Evolutionary conservation across 805 yeast species (phyloP), one percentile per base, ranked within the genome.

Genomic region (Candida oleophila): DNA sequence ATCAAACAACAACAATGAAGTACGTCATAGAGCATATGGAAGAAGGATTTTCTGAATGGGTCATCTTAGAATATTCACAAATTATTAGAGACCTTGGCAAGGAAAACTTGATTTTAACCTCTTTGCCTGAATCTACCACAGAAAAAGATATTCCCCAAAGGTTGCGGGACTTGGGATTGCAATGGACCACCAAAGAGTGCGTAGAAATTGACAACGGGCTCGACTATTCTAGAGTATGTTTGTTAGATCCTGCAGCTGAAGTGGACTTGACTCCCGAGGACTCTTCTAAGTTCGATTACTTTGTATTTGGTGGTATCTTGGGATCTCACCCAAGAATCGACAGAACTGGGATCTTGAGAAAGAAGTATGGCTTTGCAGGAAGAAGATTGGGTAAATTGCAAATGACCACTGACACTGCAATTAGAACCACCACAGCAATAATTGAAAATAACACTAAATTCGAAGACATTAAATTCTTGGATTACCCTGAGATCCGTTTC

Each of bases 1-100:
- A n/a, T n/a, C 30, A 25, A 25, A 5, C 30, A 25, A 25, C 11
- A 25, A 25, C 30, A 25, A 88, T 88, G 96, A 89, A 89, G 67
- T 92, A 90, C 74, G 81, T 94, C 44, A 90, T 92, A 44, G 99
- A 92, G 66, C 99, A 92, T 63, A 92, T 92, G 97, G 99, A 92
- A 66, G 87, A 82, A 50, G 98, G 96, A 1, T 89, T 92, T 77
- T 89, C 96, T 53, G 94, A 87, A 54, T 92, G 99, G 99, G 98
- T 92, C 38, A 77, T 80, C 22, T 74, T 94, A 4, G 99, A 92
- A 59, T 92, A 92, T 66, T 68, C 81, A 22, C 89, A 87, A 57
- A 91, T 92, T 49, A 80, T 90, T 41, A 73, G 80, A 45, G 97
- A 92, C 50, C 83, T 92, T 4, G 97, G 97, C 2, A 69, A 73